These are phyloP conservation scores for Primulina tabacum DNA, from an alignment of 257 asterid species.

Conservation along the genomic window DNA sequence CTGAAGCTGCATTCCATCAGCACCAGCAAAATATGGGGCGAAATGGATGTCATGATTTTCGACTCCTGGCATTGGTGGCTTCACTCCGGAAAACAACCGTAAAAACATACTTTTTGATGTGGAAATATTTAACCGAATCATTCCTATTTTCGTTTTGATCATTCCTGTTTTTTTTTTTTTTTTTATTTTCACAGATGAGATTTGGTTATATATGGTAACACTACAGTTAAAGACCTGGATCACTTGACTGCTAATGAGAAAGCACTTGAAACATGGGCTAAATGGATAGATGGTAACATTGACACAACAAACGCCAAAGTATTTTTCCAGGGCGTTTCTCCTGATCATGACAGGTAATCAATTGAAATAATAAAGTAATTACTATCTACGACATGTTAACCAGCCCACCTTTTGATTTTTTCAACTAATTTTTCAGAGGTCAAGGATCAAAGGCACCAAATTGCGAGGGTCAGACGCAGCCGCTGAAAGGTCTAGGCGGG, in stretches of 20 bases:
- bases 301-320: constrained; percentile 37
- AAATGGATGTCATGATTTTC: constrained; percentile 34
- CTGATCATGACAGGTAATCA: constrained; percentile 42
- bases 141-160: neutral
- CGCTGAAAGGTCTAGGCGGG: constrained; percentile 17
- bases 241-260: constrained; percentile 40
- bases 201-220: constrained; percentile 38
- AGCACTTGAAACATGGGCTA: constrained; percentile 52
- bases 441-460: too few relatives aligned
- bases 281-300: constrained; percentile 46
- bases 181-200: constrained; percentile 46
- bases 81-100: constrained; percentile 62
- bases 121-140: too few relatives aligned
- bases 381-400: too few relatives aligned
- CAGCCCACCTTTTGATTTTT: too few relatives aligned
- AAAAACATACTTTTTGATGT: neutral
- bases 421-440: neutral
- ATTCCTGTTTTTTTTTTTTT: neutral
- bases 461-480: constrained; percentile 16
- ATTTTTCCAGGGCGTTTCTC: constrained; percentile 63
- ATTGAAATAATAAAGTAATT: too few relatives aligned
- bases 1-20: constrained; percentile 32
- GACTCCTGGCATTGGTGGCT: constrained; percentile 62
- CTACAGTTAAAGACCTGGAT: constrained; percentile 38
- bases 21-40: constrained; percentile 29